These are phyloP conservation scores for Blastobotrys parvus DNA, from an alignment of 805 yeast genomes.

Conservation along the genomic window DNA sequence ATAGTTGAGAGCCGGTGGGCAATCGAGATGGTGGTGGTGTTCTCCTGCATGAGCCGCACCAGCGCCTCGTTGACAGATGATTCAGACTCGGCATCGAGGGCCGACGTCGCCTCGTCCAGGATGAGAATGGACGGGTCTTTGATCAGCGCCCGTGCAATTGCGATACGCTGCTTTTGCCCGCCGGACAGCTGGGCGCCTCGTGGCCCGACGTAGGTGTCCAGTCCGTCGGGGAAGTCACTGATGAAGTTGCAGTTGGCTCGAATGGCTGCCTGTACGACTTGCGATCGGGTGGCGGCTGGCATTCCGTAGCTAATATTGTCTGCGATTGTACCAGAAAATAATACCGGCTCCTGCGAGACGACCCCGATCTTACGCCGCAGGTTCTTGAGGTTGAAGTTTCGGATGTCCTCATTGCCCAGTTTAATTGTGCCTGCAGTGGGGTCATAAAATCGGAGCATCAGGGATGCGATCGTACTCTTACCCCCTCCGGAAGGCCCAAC, in stretches of 20 bases:
- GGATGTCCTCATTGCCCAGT: constrained; percentile 58
- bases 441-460: constrained; percentile 77
- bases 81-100: constrained; percentile 83
- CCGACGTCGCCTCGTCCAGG: constrained; percentile 92
- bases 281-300: constrained; percentile 47
- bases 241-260: constrained; percentile 76
- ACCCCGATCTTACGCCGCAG: constrained; percentile 74
- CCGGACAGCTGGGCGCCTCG: constrained; percentile 86
- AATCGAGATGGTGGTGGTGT: constrained; percentile 68
- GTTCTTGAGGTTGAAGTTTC: constrained; percentile 58
- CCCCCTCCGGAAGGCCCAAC: constrained; percentile 99
- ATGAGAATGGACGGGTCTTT: constrained; percentile 72
- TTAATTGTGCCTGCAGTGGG: constrained; percentile 55
- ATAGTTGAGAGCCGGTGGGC: constrained; percentile 91
- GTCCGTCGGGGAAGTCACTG: constrained; percentile 66
- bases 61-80: constrained; percentile 74
- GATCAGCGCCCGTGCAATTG: constrained; percentile 80
- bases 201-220: constrained; percentile 79
- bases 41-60: constrained; percentile 42
- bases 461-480: constrained; percentile 77
- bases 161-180: constrained; percentile 90
- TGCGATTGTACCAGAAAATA: constrained; percentile 76
- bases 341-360: constrained; percentile 87
- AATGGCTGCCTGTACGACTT: constrained; percentile 52
- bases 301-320: constrained; percentile 79